Conservation (phyloP, 495 filamentous ascomycete genomes). For the Parathielavia appendiculata region DNA sequence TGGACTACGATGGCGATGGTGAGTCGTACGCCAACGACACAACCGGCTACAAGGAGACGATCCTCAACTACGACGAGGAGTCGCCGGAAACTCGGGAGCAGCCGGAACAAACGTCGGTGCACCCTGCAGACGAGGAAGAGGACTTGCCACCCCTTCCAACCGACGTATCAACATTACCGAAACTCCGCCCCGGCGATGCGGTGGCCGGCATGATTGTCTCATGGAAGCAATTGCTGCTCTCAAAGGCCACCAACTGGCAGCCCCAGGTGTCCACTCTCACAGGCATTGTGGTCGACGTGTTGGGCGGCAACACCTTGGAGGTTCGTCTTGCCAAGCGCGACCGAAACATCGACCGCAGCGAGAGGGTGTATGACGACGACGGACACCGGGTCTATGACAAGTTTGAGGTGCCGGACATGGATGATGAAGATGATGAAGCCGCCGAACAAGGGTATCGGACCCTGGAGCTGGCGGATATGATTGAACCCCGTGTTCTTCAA, state of each 20-base stretch:
- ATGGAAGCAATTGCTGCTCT: constrained; percentile 72
- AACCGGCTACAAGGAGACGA: constrained; percentile 27
- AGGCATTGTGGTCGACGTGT: constrained; percentile 52
- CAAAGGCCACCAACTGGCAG: constrained; percentile 69
- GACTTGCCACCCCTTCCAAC: constrained; percentile 66
- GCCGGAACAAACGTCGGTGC: constrained; percentile 22
- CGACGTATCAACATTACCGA: constrained; percentile 53
- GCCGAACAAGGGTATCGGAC: constrained; percentile 33
- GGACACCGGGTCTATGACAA: constrained; percentile 45
- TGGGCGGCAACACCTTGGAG: constrained; percentile 46
- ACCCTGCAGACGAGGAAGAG: constrained; percentile 33
- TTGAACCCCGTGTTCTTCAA: constrained; percentile 42
- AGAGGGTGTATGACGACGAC: constrained; percentile 41
- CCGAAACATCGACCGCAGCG: constrained; percentile 46
- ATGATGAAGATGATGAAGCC: constrained; percentile 33
- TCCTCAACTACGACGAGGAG: constrained; percentile 52
- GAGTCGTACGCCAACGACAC: constrained; percentile 36
- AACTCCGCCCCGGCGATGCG: constrained; percentile 50
- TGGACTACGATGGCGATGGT: constrained; percentile 24
- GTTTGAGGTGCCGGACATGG: constrained; percentile 42
- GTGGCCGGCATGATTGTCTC: constrained; percentile 65
- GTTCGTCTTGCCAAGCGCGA: constrained; percentile 69
- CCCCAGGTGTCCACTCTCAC: constrained; percentile 65
- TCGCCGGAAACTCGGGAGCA: constrained; percentile 28
- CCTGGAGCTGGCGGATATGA: constrained; percentile 38